Percentiles rank a stretch among this genome's conserved stretches.
These are phyloP conservation scores for Solanum bulbocastanum DNA, from an alignment of 257 asterid genomes.

Conservation along the genomic window DNA sequence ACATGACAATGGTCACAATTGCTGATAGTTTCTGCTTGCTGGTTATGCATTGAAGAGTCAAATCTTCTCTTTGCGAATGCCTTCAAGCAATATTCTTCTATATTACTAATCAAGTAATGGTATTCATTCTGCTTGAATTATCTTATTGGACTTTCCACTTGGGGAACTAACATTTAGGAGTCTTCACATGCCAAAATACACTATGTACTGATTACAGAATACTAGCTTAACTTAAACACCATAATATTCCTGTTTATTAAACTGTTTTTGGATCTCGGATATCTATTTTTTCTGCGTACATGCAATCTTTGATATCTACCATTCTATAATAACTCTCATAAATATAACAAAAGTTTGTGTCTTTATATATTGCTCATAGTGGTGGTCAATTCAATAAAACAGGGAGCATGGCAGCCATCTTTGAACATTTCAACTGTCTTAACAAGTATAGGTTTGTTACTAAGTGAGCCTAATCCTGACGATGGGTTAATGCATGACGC, in stretches of 20 bases:
- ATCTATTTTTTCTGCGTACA: neutral
- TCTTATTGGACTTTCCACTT: neutral
- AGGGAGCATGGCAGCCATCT: conserved; percentile 97
- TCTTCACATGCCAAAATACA: neutral
- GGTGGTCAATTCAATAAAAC: conserved; percentile 6
- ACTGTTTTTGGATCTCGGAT: neutral
- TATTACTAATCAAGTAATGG: neutral
- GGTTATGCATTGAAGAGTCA: neutral
- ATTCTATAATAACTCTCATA: neutral
- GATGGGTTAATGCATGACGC: conserved; percentile 91
- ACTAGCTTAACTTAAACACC: neutral
- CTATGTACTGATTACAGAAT: neutral
- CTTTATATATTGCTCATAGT: neutral
- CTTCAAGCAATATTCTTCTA: neutral
- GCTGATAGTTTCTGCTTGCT: neutral
- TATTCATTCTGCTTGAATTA: neutral
- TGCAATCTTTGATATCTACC: neutral
- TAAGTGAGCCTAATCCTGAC: conserved; percentile 85
- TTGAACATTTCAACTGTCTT: conserved; percentile 75
- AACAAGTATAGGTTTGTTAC: conserved; percentile 68
- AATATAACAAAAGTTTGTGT: neutral
- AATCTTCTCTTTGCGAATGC: neutral
- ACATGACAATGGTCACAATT: neutral
- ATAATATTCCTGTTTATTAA: neutral
- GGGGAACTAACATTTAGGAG: neutral